Conservation (phyloP, 75 land plant species). For the Pinus albicaulis region DNA sequence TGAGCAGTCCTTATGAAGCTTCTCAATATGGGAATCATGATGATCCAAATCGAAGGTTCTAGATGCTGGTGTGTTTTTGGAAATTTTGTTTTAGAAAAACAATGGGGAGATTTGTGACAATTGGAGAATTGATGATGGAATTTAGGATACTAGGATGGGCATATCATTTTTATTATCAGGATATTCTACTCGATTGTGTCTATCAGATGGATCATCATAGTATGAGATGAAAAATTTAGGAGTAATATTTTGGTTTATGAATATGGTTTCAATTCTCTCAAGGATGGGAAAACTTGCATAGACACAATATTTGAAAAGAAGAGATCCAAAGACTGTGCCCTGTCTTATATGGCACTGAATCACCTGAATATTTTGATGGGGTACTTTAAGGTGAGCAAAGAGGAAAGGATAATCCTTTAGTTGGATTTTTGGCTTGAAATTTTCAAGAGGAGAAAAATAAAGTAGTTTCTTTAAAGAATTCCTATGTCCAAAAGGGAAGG, state of each 20-base stretch:
- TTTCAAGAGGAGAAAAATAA: conserved; percentile 45
- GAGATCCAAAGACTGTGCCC: conserved; percentile 88
- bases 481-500: no score
- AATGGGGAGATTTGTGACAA: no score
- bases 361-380: conserved; percentile 83
- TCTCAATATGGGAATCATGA: conserved; percentile 75
- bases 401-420: conserved; percentile 87
- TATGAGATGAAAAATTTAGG: no score
- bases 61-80: no score
- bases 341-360: conserved; percentile 86
- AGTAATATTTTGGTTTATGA: no score
- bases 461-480: no score
- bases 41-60: conserved; percentile 80
- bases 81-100: no score
- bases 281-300: conserved; percentile 97
- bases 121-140: no score
- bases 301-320: conserved; percentile 68
- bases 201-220: no score
- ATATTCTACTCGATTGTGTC: no score
- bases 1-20: conserved; percentile 32
- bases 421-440: conserved; percentile 88
- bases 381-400: conserved; percentile 89
- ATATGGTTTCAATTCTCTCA: neutral
- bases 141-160: no score
- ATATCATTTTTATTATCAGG: no score